Percentiles rank a stretch among this genome's conserved stretches.
Conservation (phyloP, 805 yeast genomes). For the Metschnikowia shivogae region DNA sequence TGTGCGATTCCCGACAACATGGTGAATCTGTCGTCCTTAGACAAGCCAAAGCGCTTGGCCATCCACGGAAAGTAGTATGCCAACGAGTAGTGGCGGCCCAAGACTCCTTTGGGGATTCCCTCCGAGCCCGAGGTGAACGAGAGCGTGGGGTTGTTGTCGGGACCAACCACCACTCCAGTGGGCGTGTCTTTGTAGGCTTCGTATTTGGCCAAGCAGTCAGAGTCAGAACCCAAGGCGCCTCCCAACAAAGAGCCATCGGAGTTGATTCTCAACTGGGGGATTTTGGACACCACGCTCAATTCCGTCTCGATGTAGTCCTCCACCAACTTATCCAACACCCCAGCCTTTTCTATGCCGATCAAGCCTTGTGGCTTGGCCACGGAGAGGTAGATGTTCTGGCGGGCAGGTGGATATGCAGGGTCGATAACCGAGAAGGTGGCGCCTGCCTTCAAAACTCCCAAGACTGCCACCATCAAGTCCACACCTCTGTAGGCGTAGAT, state of each 20-base stretch:
- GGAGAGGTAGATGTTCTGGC: constrained; percentile 88
- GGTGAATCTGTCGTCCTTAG: constrained; percentile 82
- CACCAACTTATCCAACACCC: constrained; percentile 71
- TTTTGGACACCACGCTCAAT: constrained; percentile 63
- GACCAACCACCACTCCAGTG: constrained; percentile 92
- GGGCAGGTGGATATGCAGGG: constrained; percentile 98
- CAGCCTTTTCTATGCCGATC: constrained; percentile 88
- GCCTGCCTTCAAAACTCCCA: constrained; percentile 98
- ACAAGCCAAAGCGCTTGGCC: constrained; percentile 77
- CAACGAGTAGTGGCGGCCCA: constrained; percentile 94
- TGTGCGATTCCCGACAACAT: constrained; percentile 99
- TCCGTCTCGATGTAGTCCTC: constrained; percentile 72
- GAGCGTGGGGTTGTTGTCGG: constrained; percentile 94
- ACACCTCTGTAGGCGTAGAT: constrained; percentile 97
- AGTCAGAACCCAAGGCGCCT: constrained; percentile 35
- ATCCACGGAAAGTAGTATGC: constrained; percentile 99
- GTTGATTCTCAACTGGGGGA: constrained; percentile 73
- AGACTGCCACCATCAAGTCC: constrained; percentile 91
- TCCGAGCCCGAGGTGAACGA: constrained; percentile 97
- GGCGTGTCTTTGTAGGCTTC: constrained; percentile 48
- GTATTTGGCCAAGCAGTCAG: constrained; percentile 50
- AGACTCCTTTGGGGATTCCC: constrained; percentile 97
- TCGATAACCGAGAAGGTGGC: constrained; percentile 98
- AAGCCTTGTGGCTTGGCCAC: constrained; percentile 94
- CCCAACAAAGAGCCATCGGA: constrained; percentile 73